A percentile compares a stretch with the other conserved stretches of the same genome.
These are phyloP conservation scores for Lentinula raphanica DNA, from an alignment of 768 basidiomycete genomes.

Conservation along the genomic window DNA sequence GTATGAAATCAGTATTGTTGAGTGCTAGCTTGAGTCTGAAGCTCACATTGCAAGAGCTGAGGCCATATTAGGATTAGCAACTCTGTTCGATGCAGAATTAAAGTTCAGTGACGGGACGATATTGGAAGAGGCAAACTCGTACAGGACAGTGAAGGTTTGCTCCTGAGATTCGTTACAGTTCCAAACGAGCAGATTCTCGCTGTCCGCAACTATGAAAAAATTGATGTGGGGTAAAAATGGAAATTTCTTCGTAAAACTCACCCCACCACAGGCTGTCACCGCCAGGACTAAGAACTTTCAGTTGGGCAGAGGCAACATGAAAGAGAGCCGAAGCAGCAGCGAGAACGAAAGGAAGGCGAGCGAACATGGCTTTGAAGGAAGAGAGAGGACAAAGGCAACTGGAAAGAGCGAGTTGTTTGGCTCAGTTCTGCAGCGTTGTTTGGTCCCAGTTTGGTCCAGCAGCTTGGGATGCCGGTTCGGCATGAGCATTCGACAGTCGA, in stretches of 20 bases:
- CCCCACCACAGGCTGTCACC: constrained; percentile 2
- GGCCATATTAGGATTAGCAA: constrained; percentile 36
- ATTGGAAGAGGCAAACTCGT: constrained; percentile 23
- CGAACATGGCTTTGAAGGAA: neutral
- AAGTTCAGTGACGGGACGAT: too few species aligned
- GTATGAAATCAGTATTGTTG: neutral
- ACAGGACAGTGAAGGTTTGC: constrained; percentile 48
- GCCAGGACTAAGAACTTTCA: constrained; percentile 1
- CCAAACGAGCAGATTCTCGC: constrained; percentile 58
- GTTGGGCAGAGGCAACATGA: neutral
- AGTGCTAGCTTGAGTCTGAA: neutral
- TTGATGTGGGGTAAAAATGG: neutral
- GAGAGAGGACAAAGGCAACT: neutral
- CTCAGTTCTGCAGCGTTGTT: neutral
- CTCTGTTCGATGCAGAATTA: constrained; percentile 7
- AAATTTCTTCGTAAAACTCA: neutral
- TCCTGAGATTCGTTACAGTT: constrained; percentile 35
- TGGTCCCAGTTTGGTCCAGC: neutral
- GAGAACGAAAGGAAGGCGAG: neutral
- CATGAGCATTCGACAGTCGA: too few species aligned
- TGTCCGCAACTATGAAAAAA: constrained; percentile 43
- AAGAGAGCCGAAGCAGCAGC: neutral
- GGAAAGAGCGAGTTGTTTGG: neutral
- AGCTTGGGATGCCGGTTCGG: too few species aligned
- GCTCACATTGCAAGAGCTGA: constrained; percentile 33